Conservation (phyloP, 179 eudicot species). For the Vitellaria paradoxa region DNA sequence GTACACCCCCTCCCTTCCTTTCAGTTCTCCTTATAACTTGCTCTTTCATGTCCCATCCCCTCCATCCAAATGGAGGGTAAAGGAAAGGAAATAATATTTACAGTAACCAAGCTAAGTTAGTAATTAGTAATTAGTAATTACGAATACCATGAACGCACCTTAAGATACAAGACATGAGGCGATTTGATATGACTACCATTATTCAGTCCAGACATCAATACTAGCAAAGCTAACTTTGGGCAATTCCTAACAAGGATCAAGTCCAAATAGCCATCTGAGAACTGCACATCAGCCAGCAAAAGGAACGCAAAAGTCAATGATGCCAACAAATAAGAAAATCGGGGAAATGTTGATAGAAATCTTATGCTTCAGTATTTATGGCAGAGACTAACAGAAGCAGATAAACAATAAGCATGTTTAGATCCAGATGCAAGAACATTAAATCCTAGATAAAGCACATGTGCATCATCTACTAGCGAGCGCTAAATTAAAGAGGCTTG, state of each 20-base stretch:
- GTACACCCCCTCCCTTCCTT: too few relatives aligned
- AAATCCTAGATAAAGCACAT: neutral
- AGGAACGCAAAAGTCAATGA: conserved; percentile 6
- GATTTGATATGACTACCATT: conserved; percentile 80
- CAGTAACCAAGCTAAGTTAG: too few relatives aligned
- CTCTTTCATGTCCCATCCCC: too few relatives aligned
- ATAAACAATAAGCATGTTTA: neutral
- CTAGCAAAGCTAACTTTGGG: conserved; percentile 62
- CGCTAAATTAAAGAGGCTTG: neutral
- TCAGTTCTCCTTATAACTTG: too few relatives aligned
- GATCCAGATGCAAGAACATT: neutral
- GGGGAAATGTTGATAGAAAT: neutral
- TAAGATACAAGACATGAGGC: conserved; percentile 73
- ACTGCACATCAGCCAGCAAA: conserved; percentile 49
- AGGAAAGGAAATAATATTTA: too few relatives aligned
- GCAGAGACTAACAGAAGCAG: neutral
- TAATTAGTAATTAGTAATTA: too few relatives aligned
- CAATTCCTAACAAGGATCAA: conserved; percentile 58
- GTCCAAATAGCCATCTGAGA: conserved; percentile 92
- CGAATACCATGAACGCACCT: conserved; percentile 45
- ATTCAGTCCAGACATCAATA: conserved; percentile 54
- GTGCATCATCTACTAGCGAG: neutral
- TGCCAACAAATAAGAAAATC: neutral
- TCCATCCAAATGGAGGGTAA: too few relatives aligned
- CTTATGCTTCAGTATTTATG: neutral